A percentile compares a stretch with the other conserved stretches of the same genome.
These are phyloP conservation scores for Globisporangium mamillatum DNA, from an alignment of 352 stramenopile genomes.

Conservation along the genomic window DNA sequence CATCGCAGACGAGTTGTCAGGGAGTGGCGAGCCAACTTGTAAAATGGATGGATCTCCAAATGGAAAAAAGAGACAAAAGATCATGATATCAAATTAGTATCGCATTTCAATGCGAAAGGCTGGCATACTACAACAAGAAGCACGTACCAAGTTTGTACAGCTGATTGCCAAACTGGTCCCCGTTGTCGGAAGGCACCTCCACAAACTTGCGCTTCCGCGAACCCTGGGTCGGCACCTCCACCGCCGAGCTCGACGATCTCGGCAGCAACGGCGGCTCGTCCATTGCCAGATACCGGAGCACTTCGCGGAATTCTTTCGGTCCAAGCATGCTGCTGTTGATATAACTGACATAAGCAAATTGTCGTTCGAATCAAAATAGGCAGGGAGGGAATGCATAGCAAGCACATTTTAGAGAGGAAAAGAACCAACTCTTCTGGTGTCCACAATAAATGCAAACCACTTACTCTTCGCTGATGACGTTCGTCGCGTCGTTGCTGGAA, in stretches of 20 bases:
- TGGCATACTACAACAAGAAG: neutral
- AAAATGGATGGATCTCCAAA: constrained; percentile 43
- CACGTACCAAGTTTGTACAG: constrained; percentile 37
- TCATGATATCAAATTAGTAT: neutral
- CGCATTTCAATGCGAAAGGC: neutral
- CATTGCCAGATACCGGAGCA: constrained; percentile 83
- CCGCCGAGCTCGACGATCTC: constrained; percentile 37
- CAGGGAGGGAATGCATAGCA: constrained; percentile 13
- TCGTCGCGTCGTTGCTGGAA: constrained; percentile 46
- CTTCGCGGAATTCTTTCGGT: constrained; percentile 83
- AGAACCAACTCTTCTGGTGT: constrained; percentile 9
- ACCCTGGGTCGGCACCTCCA: constrained; percentile 28
- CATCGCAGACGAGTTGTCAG: constrained; percentile 32
- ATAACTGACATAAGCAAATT: constrained; percentile 67
- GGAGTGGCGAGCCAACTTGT: constrained; percentile 40
- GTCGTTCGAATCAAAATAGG: constrained; percentile 23
- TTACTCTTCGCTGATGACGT: constrained; percentile 80
- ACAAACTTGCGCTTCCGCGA: constrained; percentile 83
- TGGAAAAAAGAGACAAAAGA: neutral
- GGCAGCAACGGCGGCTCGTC: constrained; percentile 76
- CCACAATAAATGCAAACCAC: constrained; percentile 24
- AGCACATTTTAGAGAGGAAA: constrained; percentile 27
- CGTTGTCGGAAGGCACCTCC: constrained; percentile 42
- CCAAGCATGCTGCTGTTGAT: constrained; percentile 75
- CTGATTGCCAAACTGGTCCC: constrained; percentile 20